Evolutionary conservation across 2,329 filamentous ascomycete genomes (phyloP).

Genomic region (Ophiostoma ulmi): DNA sequence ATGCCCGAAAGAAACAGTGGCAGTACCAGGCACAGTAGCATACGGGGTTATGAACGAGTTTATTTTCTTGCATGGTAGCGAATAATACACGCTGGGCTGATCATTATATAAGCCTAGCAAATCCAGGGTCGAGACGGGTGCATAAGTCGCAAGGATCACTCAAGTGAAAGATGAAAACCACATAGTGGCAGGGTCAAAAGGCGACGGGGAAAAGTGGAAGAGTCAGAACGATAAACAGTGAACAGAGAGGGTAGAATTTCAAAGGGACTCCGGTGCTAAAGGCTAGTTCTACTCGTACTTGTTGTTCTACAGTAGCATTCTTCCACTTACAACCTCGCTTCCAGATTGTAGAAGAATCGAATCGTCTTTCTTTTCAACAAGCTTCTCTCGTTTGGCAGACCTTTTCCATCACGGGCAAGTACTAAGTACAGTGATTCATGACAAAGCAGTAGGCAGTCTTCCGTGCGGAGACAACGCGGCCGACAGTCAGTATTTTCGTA

Average conservation of each 20-base stretch:
- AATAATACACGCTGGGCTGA: neutral
- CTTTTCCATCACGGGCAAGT: neutral
- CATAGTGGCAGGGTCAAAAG: neutral
- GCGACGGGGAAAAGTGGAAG: neutral
- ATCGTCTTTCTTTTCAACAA: neutral
- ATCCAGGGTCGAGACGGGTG: neutral
- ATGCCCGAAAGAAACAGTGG: neutral
- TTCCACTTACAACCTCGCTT: slow-evolving; percentile 2
- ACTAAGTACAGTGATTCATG: neutral
- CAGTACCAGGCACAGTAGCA: neutral
- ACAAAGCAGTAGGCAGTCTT: neutral
- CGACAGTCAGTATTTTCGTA: neutral
- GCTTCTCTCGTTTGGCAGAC: neutral
- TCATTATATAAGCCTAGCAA: neutral
- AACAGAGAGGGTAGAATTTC: neutral
- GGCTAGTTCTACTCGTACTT: neutral
- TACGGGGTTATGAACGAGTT: neutral
- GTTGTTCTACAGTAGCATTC: neutral
- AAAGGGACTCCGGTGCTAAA: neutral
- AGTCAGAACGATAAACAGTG: neutral
- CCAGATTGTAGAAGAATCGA: neutral
- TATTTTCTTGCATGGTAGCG: neutral
- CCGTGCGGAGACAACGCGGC: neutral
- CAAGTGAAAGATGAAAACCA: too few species aligned
- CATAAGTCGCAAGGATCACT: neutral